phyloP scores from a whole-genome alignment of 768 basidiomycete genomes.

The Suillus alpinus region DNA sequence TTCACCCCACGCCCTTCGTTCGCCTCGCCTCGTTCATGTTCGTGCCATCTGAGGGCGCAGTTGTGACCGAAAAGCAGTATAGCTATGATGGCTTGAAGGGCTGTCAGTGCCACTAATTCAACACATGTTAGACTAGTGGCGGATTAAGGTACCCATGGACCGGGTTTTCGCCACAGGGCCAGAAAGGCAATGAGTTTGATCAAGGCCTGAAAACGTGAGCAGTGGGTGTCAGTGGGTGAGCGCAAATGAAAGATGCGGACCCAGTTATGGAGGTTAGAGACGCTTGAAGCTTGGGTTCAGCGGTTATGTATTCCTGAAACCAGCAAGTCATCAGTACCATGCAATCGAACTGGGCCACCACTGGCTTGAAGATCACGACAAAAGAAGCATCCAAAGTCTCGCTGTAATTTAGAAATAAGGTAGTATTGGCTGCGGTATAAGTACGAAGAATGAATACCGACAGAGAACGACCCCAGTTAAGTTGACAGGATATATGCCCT shows the following conservation, averaged over 20 bases:
- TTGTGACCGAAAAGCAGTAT: not conserved
- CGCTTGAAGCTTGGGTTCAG: not conserved
- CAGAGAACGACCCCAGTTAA: not conserved
- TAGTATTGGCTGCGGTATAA: conserved; percentile 1
- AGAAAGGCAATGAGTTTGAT: not conserved
- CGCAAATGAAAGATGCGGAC: conserved; percentile 45
- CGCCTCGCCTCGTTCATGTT: not conserved
- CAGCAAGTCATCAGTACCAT: not conserved
- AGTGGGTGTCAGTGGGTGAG: not conserved
- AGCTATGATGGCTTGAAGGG: not conserved
- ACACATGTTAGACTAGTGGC: not conserved
- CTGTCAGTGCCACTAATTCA: not conserved
- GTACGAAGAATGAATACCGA: not conserved
- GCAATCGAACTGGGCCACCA: not conserved
- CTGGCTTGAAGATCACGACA: not conserved
- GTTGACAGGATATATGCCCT: not conserved
- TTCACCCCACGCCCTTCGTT: not conserved
- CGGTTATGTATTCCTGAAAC: not conserved
- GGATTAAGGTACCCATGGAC: not conserved
- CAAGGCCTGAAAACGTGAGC: not conserved
- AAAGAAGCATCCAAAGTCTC: not conserved
- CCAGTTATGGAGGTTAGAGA: conserved; percentile 37
- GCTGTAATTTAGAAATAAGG: conserved; percentile 11
- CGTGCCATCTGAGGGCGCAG: not conserved
- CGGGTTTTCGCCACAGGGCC: not conserved